Evolutionary conservation across 1,284 basidiomycete genomes (phyloP).

Genomic region (Earliella scabrosa): DNA sequence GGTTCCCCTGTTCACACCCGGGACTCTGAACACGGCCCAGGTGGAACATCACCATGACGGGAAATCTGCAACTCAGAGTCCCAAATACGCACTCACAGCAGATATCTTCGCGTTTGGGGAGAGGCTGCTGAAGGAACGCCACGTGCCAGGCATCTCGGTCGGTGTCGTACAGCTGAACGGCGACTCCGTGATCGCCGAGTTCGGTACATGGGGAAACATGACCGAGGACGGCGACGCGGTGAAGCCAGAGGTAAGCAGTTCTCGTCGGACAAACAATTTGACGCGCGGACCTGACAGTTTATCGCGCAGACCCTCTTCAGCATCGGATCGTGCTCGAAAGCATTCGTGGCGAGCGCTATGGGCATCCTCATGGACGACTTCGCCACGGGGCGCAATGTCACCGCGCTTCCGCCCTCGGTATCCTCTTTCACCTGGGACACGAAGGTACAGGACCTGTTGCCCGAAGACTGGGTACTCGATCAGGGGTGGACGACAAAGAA

Average conservation of each 20-base stretch:
- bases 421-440: constrained; percentile 38
- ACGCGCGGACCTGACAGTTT: not conserved
- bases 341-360: constrained; percentile 40
- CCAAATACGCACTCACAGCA: constrained; percentile 7
- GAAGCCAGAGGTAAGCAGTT: constrained; percentile 1
- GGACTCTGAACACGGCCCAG: too few relatives aligned
- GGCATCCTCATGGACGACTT: constrained; percentile 45
- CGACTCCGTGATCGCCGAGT: not conserved
- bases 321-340: constrained; percentile 42
- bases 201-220: constrained; percentile 8
- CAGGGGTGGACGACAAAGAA: constrained; percentile 38
- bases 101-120: not conserved
- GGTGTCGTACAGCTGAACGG: constrained; percentile 4
- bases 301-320: constrained; percentile 38
- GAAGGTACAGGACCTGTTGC: constrained; percentile 38
- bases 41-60: too few relatives aligned
- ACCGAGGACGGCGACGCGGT: constrained; percentile 5
- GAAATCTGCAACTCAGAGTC: too few relatives aligned
- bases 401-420: constrained; percentile 37
- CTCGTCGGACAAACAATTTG: too few relatives aligned
- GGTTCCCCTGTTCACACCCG: too few relatives aligned
- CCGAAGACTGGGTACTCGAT: constrained; percentile 36
- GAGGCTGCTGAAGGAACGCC: not conserved
- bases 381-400: constrained; percentile 36
- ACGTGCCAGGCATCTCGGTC: not conserved